phyloP scores from a whole-genome alignment of 257 asterid genomes.

The Cordia subcordata region DNA sequence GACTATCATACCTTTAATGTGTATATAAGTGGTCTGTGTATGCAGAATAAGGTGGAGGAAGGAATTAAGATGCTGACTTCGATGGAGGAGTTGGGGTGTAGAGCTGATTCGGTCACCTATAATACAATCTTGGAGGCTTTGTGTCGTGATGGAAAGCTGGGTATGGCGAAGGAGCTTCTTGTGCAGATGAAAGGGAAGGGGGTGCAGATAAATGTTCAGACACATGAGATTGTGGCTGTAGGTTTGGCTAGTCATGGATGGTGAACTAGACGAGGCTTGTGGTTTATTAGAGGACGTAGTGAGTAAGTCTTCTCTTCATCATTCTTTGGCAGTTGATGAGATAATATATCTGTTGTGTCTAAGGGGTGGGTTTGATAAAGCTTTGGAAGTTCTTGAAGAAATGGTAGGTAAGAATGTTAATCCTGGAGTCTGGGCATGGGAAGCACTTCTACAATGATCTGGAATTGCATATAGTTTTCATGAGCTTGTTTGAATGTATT shows the following conservation, averaged over 20 bases:
- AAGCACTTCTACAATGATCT: constrained; percentile 20
- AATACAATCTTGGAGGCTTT: constrained; percentile 26
- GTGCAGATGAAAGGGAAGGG: constrained; percentile 35
- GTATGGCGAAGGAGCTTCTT: constrained; percentile 29
- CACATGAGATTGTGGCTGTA: constrained; percentile 27
- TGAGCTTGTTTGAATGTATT: constrained; percentile 10
- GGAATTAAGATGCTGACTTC: constrained; percentile 42
- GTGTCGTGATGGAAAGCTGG: constrained; percentile 32
- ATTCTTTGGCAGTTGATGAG: constrained; percentile 23
- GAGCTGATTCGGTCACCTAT: constrained; percentile 48
- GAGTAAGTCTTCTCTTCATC: constrained; percentile 19
- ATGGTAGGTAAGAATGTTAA: constrained; percentile 19
- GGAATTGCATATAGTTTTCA: constrained; percentile 11
- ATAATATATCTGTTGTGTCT: constrained; percentile 28
- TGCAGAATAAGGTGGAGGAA: constrained; percentile 51
- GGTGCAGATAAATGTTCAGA: constrained; percentile 22
- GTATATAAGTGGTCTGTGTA: constrained; percentile 49
- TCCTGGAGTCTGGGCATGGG: constrained; percentile 30
- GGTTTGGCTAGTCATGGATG: constrained; percentile 26
- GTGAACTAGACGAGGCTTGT: constrained; percentile 34
- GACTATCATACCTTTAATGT: constrained; percentile 53
- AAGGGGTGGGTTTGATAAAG: constrained; percentile 23
- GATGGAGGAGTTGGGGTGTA: constrained; percentile 63
- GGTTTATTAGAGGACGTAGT: constrained; percentile 33
- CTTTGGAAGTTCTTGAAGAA: constrained; percentile 26